A percentile compares a stretch with the other conserved stretches of the same genome.
Evolutionary conservation across 768 basidiomycete species (phyloP).

Genomic region (Pleurotus eryngii): DNA sequence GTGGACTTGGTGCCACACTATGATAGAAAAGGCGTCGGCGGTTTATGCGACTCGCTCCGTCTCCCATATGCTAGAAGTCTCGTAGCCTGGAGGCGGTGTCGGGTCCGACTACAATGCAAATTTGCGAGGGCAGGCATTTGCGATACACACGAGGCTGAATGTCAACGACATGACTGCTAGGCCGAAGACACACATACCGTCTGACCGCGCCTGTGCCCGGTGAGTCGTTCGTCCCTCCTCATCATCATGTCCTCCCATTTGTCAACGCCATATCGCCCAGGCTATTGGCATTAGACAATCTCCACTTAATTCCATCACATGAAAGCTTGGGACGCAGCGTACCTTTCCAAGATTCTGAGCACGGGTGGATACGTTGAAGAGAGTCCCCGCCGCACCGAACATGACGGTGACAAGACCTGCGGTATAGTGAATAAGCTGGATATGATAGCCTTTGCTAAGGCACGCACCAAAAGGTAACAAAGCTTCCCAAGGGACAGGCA

Average conservation of each 20-base stretch:
- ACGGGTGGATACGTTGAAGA: constrained; percentile 73
- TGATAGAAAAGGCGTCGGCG: not conserved
- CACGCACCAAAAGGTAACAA: constrained; percentile 87
- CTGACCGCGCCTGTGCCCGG: constrained; percentile 85
- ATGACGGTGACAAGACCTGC: constrained; percentile 79
- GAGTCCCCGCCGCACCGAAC: constrained; percentile 90
- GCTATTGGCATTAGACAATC: constrained; percentile 37
- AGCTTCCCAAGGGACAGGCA: constrained; percentile 98
- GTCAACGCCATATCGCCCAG: constrained; percentile 81
- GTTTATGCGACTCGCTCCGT: constrained; percentile 47
- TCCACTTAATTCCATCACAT: not conserved
- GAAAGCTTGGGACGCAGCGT: not conserved
- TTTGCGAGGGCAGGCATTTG: not conserved
- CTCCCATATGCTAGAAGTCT: constrained; percentile 72
- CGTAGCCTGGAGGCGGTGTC: constrained; percentile 64
- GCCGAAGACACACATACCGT: constrained; percentile 49
- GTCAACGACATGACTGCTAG: not conserved
- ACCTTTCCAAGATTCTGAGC: constrained; percentile 93
- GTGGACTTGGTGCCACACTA: not conserved
- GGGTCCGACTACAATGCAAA: constrained; percentile 53
- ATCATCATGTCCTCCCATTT: constrained; percentile 97
- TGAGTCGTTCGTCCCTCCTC: constrained; percentile 83
- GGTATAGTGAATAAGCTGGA: not conserved
- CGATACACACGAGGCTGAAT: not conserved
- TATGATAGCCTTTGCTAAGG: not conserved